Percentiles rank a stretch among this genome's conserved stretches.
phyloP scores from a whole-genome alignment of 768 basidiomycete genomes.

The Tricholoma hemisulphureum region DNA sequence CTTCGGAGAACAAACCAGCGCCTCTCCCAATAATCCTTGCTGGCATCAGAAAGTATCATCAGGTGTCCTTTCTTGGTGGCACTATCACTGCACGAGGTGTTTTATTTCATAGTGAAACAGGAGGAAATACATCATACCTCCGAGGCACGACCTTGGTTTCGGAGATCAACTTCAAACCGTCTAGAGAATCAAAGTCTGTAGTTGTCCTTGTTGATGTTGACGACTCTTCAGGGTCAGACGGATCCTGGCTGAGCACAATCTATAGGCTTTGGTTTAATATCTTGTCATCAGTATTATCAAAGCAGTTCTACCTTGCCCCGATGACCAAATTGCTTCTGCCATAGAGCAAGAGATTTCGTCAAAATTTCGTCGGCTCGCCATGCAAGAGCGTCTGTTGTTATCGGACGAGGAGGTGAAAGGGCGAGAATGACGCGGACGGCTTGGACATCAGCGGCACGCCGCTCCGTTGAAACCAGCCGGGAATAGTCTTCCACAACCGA shows the following conservation, averaged over 20 bases:
- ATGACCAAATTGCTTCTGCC: slow-evolving; percentile 83
- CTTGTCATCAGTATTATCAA: neutral
- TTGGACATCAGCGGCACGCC: slow-evolving; percentile 84
- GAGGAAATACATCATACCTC: slow-evolving; percentile 44
- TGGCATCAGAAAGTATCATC: slow-evolving; percentile 77
- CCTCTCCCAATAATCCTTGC: slow-evolving; percentile 76
- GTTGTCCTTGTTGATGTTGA: slow-evolving; percentile 29
- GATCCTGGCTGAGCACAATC: slow-evolving; percentile 79
- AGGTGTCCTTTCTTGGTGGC: slow-evolving; percentile 85
- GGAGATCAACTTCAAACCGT: slow-evolving; percentile 66
- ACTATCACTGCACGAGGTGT: slow-evolving; percentile 55
- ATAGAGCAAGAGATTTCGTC: slow-evolving; percentile 66
- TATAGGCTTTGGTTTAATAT: slow-evolving; percentile 31
- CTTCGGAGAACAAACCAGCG: slow-evolving; percentile 86
- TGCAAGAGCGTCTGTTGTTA: slow-evolving; percentile 50
- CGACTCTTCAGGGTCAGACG: slow-evolving; percentile 53
- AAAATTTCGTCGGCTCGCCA: slow-evolving; percentile 72
- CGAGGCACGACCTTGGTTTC: slow-evolving; percentile 71
- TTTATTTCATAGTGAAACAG: slow-evolving; percentile 1
- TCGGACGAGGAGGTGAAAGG: slow-evolving; percentile 47
- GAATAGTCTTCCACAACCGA: slow-evolving; percentile 86
- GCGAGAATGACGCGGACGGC: slow-evolving; percentile 78
- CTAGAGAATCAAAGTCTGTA: slow-evolving; percentile 38
- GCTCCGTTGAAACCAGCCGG: slow-evolving; percentile 68
- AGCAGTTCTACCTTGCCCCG: slow-evolving; percentile 59